Evolutionary conservation across 2,329 filamentous ascomycete genomes (phyloP).

Genomic region (Aspergillus pseudoviridinutans): DNA sequence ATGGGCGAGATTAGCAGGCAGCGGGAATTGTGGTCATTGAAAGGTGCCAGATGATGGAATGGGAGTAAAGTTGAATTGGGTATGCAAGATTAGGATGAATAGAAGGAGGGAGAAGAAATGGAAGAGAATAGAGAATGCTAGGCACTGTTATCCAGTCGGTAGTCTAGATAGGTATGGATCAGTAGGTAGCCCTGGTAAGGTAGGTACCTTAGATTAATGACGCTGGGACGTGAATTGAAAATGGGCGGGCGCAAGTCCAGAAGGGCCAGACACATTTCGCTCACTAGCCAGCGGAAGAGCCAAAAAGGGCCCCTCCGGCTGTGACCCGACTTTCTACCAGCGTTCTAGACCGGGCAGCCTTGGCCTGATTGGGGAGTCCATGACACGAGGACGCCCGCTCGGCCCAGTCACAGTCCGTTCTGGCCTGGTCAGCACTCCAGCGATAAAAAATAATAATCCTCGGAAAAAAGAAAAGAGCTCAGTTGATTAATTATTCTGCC

Average conservation of each 20-base stretch:
- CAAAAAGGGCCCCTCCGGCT: slow-evolving; percentile 12
- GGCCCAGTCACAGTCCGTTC: not conserved
- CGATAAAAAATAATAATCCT: not conserved
- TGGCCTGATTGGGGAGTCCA: slow-evolving; percentile 19
- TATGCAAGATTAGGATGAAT: slow-evolving; percentile 14
- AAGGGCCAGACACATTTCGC: slow-evolving; percentile 7
- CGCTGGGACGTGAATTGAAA: slow-evolving; percentile 14
- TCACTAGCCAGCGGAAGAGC: not conserved
- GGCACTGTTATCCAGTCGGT: not conserved
- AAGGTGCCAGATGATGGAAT: slow-evolving; percentile 3
- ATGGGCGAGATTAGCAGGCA: slow-evolving; percentile 11
- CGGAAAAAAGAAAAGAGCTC: not conserved
- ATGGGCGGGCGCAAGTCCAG: slow-evolving; percentile 10
- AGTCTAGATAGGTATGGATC: too few relatives aligned
- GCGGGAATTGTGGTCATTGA: slow-evolving; percentile 10
- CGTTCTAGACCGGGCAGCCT: slow-evolving; percentile 19
- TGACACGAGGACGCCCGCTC: slow-evolving; percentile 18
- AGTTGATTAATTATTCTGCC: not conserved
- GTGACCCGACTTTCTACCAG: slow-evolving; percentile 13
- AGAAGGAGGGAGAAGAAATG: slow-evolving; percentile 14
- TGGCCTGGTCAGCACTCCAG: not conserved
- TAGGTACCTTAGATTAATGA: slow-evolving; percentile 8
- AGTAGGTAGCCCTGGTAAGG: too few relatives aligned
- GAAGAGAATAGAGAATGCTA: slow-evolving; percentile 5
- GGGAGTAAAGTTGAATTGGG: not conserved